Evolutionary conservation across 345 rosid genomes (phyloP).

Genomic region (Brassica juncea): DNA sequence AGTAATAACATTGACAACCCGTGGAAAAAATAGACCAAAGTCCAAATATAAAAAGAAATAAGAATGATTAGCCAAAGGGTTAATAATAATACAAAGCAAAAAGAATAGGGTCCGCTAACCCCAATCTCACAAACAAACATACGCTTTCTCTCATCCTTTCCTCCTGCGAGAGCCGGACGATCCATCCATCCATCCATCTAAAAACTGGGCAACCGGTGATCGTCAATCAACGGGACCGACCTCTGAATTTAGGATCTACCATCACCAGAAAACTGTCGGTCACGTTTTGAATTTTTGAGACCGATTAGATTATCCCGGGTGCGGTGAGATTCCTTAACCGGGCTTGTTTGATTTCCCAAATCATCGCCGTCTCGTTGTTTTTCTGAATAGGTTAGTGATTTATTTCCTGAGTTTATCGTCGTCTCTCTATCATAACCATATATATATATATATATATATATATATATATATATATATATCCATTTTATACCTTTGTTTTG

Average conservation of each 20-base stretch:
- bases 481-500: no score
- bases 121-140: neutral
- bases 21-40: no score
- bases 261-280: no score
- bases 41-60: no score
- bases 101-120: neutral
- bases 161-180: no score
- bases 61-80: neutral
- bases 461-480: no score
- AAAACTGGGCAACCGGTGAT: neutral
- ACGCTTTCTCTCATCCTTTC: neutral
- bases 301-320: neutral
- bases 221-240: neutral
- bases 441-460: no score
- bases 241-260: neutral
- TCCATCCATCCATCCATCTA: neutral
- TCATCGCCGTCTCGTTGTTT: neutral
- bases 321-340: neutral
- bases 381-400: no score
- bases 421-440: no score
- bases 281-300: no score
- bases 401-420: no score
- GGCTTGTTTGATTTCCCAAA: no score
- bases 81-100: neutral
- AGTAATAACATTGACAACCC: neutral